phyloP scores from a whole-genome alignment of 179 eudicot species.

The Silene noctiflora region DNA sequence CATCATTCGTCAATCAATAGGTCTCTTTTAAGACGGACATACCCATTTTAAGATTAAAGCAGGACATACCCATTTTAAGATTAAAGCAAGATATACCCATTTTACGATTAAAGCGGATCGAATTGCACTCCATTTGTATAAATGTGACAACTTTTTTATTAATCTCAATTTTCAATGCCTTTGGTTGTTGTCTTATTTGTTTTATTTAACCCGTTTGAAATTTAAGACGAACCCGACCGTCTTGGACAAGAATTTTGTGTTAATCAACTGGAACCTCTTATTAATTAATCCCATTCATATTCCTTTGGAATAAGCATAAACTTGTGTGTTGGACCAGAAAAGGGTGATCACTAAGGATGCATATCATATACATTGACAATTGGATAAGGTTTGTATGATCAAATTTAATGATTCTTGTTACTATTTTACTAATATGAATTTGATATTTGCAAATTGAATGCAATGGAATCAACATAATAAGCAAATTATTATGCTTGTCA shows the following conservation, averaged over 20 bases:
- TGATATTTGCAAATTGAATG: too few relatives aligned
- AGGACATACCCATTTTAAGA: too few relatives aligned
- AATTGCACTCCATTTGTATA: too few relatives aligned
- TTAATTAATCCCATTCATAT: conserved; percentile 8
- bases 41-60: too few relatives aligned
- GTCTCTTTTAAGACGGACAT: too few relatives aligned
- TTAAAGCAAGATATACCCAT: too few relatives aligned
- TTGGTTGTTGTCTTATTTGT: not conserved
- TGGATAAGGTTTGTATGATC: conserved; percentile 27
- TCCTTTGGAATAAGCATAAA: conserved; percentile 20
- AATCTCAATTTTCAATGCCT: too few relatives aligned
- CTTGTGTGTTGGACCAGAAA: conserved; percentile 16
- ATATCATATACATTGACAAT: not conserved
- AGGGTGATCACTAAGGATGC: conserved; percentile 22
- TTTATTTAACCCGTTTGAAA: too few relatives aligned
- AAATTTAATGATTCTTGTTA: conserved; percentile 17
- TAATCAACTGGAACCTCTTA: conserved; percentile 15
- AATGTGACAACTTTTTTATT: too few relatives aligned
- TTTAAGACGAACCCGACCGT: too few relatives aligned
- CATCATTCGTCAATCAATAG: not conserved
- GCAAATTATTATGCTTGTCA: not conserved
- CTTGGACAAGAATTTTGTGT: too few relatives aligned
- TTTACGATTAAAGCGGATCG: too few relatives aligned
- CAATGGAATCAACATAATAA: not conserved
- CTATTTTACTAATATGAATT: not conserved